Evolutionary conservation across 805 yeast genomes (phyloP).

Genomic region (Kregervanrija pseudodelftensis): DNA sequence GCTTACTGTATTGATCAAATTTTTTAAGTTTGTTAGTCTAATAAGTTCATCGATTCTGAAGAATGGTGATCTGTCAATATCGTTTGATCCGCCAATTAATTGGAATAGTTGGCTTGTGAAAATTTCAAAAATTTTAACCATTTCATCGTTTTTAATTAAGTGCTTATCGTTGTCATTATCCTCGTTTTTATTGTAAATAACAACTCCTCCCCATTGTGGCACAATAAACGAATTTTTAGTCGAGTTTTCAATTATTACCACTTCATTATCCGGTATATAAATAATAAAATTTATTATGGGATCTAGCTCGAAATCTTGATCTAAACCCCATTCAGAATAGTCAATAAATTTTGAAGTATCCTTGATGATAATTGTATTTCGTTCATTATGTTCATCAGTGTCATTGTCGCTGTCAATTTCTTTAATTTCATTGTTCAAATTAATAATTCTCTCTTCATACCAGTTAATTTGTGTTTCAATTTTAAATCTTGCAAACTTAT

Average conservation of each 20-base stretch:
- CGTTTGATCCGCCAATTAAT: constrained; percentile 59
- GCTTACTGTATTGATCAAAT: constrained; percentile 55
- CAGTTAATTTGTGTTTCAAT: constrained; percentile 75
- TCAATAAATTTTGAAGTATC: constrained; percentile 75
- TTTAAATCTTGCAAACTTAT: constrained; percentile 59
- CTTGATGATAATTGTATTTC: constrained; percentile 26
- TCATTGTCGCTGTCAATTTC: constrained; percentile 17
- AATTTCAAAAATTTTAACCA: constrained; percentile 44
- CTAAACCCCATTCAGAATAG: constrained; percentile 75
- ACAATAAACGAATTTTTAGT: constrained; percentile 57
- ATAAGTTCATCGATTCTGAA: constrained; percentile 61
- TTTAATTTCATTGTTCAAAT: constrained; percentile 17
- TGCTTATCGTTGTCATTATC: background rate
- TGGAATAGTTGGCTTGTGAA: constrained; percentile 72
- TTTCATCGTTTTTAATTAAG: constrained; percentile 1
- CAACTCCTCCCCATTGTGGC: constrained; percentile 89
- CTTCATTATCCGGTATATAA: constrained; percentile 49
- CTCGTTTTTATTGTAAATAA: constrained; percentile 35
- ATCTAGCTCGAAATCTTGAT: constrained; percentile 39
- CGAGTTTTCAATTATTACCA: constrained; percentile 38
- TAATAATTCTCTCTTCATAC: constrained; percentile 38
- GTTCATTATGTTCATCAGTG: constrained; percentile 5
- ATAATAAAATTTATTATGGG: constrained; percentile 67
- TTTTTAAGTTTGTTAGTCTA: constrained; percentile 50
- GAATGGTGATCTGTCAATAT: constrained; percentile 48